Evolutionary conservation across 2,329 filamentous ascomycete genomes (phyloP), one percentile per base, ranked within the genome.

Genomic region (Fusarium newnesense): DNA sequence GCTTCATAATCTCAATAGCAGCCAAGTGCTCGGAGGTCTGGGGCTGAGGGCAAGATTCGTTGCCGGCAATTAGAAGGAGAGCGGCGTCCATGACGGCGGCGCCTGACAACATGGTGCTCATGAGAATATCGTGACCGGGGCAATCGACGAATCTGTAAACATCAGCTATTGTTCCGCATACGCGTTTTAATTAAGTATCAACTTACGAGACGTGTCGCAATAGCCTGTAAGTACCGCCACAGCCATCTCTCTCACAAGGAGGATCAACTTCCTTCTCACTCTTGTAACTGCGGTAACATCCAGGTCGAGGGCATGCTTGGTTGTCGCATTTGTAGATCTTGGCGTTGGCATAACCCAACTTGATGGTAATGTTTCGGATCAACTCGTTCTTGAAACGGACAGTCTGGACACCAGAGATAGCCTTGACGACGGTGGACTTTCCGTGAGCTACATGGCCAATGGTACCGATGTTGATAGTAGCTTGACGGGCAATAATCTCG

Each of bases 41-140:
- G 57, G 96, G 96, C 85, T 99, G 96, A 39, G 96, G 96, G 87
- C 96, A 98, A 59, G 94, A 92, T 92, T 99, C 96, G 87, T 99
- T 99, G 83, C 96, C 96, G 71, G 96, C 96, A 82, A 99, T 98
- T 61, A 99, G 89, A 63, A 99, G 91, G 69, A 99, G 90, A 24
- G 96, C 96, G 75, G 96, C 96, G 85, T 99, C 96, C 96, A 99
- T 99, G 89, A 99, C 96, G 74, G 96, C 96, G 79, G 96, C 96
- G 81, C 96, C 96, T 81, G 96, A 99, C 88, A 99, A 92, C 96
- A 99, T 99, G 79, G 96, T 99, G 86, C 96, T 98, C 96, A 99
- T 99, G 83, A 99, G 95, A 95, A 99, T 99, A 86, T 99, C 96
- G 94, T 99, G 96, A 84, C 96, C 96, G 64, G 96, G 96, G 88